Percentiles rank a stretch among this genome's conserved stretches.
phyloP scores from a whole-genome alignment of 805 yeast species.

The Candida nanaspora region DNA sequence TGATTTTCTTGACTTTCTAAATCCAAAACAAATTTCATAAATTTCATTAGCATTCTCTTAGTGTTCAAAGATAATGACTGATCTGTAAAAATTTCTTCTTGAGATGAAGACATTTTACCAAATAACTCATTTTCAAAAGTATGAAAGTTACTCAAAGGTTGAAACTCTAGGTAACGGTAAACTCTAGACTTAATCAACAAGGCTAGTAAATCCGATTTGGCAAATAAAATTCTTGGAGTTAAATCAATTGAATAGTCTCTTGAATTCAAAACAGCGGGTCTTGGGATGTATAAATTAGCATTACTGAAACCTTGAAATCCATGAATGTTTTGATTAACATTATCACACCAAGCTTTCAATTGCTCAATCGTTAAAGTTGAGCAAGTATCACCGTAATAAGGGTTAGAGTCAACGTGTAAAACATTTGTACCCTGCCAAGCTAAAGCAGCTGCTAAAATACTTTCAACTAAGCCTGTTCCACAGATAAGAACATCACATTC shows the following conservation, averaged over 20 bases:
- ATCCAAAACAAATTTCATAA: conserved; percentile 76
- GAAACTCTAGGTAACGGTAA: conserved; percentile 86
- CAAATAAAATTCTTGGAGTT: conserved; percentile 81
- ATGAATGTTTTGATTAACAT: conserved; percentile 43
- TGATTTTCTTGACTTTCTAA: conserved; percentile 50
- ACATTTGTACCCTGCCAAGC: conserved; percentile 99
- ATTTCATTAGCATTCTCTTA: conserved; percentile 83
- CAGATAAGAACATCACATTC: conserved; percentile 82
- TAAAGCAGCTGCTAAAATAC: conserved; percentile 85
- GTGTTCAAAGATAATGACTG: conserved; percentile 67
- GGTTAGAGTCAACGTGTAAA: conserved; percentile 78
- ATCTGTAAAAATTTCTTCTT: conserved; percentile 90
- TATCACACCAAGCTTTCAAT: conserved; percentile 71
- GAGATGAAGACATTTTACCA: conserved; percentile 78
- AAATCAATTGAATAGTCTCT: conserved; percentile 84
- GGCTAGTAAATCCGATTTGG: conserved; percentile 79
- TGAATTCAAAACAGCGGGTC: conserved; percentile 47
- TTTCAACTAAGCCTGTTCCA: conserved; percentile 89
- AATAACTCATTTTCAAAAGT: conserved; percentile 90
- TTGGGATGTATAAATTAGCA: conserved; percentile 77
- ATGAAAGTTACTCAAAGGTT: conserved; percentile 81
- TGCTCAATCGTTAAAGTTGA: conserved; percentile 87
- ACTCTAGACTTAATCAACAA: conserved; percentile 80
- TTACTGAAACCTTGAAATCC: conserved; percentile 35
- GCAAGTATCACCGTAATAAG: conserved; percentile 81